phyloP scores from a whole-genome alignment of 2,329 filamentous ascomycete genomes.

The Chaetomiaceae sp. region DNA sequence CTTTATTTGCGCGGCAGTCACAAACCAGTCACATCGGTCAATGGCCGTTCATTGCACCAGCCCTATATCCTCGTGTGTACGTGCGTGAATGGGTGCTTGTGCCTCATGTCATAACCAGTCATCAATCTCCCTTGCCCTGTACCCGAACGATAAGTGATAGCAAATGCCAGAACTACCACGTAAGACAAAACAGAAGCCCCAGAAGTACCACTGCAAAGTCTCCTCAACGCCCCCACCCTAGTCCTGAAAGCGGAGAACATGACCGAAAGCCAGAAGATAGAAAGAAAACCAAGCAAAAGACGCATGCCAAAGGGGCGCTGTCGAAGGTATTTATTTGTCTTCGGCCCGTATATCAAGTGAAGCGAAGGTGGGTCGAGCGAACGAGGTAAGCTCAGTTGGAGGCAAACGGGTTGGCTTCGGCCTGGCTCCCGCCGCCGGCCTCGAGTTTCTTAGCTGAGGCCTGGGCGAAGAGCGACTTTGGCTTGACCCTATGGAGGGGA shows the following conservation, averaged over 20 bases:
- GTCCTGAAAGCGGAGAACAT: no score
- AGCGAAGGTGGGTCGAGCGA: neutral
- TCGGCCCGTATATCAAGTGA: no score
- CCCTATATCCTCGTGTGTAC: constrained; percentile 19
- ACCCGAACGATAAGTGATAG: neutral
- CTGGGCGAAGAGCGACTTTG: constrained; percentile 62
- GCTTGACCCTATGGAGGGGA: constrained; percentile 47
- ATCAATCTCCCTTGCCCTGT: constrained; percentile 4
- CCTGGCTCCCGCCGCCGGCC: constrained; percentile 33
- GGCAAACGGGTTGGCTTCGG: constrained; percentile 3
- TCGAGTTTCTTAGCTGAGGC: constrained; percentile 57
- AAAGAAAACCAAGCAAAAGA: no score
- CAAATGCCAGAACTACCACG: neutral
- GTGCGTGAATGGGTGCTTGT: neutral
- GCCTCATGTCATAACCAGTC: constrained; percentile 18
- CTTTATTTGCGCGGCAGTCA: neutral
- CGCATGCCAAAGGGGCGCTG: no score
- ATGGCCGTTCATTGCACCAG: no score
- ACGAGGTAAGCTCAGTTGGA: neutral
- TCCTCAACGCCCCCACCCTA: no score
- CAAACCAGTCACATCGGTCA: neutral
- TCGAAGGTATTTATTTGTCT: no score
- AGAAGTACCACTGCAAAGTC: no score
- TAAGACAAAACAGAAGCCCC: neutral
- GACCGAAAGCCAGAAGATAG: no score